Evolutionary conservation across 768 basidiomycete genomes (phyloP).

Genomic region (Suillus ampliporus): DNA sequence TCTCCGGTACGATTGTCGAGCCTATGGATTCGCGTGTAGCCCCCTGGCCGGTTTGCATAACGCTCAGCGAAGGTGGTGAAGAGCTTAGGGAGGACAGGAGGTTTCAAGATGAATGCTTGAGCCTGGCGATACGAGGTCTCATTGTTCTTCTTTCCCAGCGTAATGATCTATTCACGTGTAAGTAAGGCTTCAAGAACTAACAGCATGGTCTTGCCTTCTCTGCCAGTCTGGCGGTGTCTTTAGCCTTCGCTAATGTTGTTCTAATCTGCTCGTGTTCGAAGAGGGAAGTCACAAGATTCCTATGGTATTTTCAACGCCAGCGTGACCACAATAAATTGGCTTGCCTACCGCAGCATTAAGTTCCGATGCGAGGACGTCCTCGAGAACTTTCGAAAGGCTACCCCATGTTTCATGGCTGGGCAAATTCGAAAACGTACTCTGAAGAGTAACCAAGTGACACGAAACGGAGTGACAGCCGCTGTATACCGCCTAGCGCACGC

Average conservation of each 20-base stretch:
- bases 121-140: slow-evolving; percentile 74
- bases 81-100: slow-evolving; percentile 76
- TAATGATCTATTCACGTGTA: slow-evolving; percentile 69
- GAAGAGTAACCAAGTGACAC: not conserved
- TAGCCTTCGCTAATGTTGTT: slow-evolving; percentile 95
- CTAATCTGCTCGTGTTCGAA: slow-evolving; percentile 95
- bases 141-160: slow-evolving; percentile 86
- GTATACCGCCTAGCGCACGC: not conserved
- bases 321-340: slow-evolving; percentile 14
- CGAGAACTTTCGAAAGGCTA: slow-evolving; percentile 91
- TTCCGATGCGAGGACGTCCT: slow-evolving; percentile 91
- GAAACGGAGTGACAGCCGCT: not conserved
- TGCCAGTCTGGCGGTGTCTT: slow-evolving; percentile 87
- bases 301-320: slow-evolving; percentile 32
- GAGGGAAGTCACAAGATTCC: slow-evolving; percentile 93
- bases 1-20: slow-evolving; percentile 91
- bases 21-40: slow-evolving; percentile 94
- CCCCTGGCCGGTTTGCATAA: slow-evolving; percentile 83
- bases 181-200: slow-evolving; percentile 9
- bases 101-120: slow-evolving; percentile 78
- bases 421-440: not conserved
- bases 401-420: slow-evolving; percentile 86
- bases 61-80: slow-evolving; percentile 81
- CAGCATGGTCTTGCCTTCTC: slow-evolving; percentile 69
- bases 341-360: slow-evolving; percentile 84